Base-by-base conservation (phyloP, 2,329 filamentous ascomycete species). In the Pseudocercospora pini-densiflorae region DNA sequence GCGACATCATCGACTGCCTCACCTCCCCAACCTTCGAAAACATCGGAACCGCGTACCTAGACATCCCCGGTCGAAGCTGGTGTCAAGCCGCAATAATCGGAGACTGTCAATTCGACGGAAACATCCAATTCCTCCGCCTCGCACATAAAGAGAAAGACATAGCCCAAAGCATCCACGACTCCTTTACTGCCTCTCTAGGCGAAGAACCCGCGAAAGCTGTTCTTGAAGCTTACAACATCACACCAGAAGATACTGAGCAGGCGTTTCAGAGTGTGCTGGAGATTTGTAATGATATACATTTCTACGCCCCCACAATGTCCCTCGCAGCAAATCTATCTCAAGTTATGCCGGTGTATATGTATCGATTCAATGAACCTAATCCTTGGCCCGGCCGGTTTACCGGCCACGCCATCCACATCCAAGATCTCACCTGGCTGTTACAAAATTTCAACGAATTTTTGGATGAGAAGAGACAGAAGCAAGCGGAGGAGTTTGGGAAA, bases 301-400 rank as follows among this genome's bases (percentile, higher is more conserved):
- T 83, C 73, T 81, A 81, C 61, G 80, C 81, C 1, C 78, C 84
- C 0, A 79, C 79, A 0, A 67, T 80, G 16, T 75, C 79, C 16
- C 80, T 82, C 29, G 83, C 82, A 2, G 68, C 76, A 55, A 61
- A 43, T 10, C 31, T 70, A 12, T 45, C 54, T 1, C 29, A 53
- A 1, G 31, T n/a, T 19, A 68, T 72, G 58, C 58, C 64, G 9
- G 69, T 68, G 73, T 80, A 80, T 64, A 74, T 81, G 5, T 83
- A 82, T 67, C 77, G 80, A 54, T 83, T 84, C 77, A 83, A 83
- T 63, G 82, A 84, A 63, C 76, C 75, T 0, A 85, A 84, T 65
- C 81, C 82, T 0, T 85, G 81, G 80, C 76, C 80, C 0, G 82
- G 82, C 0, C 74, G 75, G 70, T 72, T 65, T 73, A 78, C 81